Percentiles rank a stretch among this genome's conserved stretches.
phyloP scores from a whole-genome alignment of 257 asterid genomes.

The Linderniella brevidens region DNA sequence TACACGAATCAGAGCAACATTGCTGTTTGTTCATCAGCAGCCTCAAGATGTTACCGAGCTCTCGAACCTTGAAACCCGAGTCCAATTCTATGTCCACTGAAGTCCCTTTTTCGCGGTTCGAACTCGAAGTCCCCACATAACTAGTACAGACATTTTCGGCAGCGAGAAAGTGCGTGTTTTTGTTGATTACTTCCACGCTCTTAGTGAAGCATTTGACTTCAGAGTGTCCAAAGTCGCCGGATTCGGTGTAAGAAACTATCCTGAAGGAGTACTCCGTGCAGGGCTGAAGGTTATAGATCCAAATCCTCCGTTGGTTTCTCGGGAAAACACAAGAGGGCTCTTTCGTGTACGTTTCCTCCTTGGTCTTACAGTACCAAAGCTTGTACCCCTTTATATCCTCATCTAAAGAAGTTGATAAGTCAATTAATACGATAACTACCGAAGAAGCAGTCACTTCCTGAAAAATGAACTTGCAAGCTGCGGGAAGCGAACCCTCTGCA shows the following conservation, averaged over 20 bases:
- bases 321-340: slow-evolving; percentile 70
- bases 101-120: slow-evolving; percentile 22
- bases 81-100: slow-evolving; percentile 43
- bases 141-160: slow-evolving; percentile 28
- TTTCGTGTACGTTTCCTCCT: slow-evolving; percentile 52
- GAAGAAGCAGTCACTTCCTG: slow-evolving; percentile 81
- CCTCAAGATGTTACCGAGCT: slow-evolving; percentile 72
- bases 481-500: slow-evolving; percentile 81
- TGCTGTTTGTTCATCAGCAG: slow-evolving; percentile 69
- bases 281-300: slow-evolving; percentile 75
- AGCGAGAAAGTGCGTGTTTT: slow-evolving; percentile 18
- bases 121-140: slow-evolving; percentile 42
- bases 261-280: slow-evolving; percentile 83
- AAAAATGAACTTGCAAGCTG: slow-evolving; percentile 85
- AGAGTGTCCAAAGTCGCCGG: slow-evolving; percentile 69
- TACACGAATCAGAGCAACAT: slow-evolving; percentile 40
- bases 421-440: slow-evolving; percentile 55
- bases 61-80: slow-evolving; percentile 91
- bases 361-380: slow-evolving; percentile 73
- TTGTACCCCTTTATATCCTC: slow-evolving; percentile 70
- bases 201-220: slow-evolving; percentile 78
- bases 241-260: slow-evolving; percentile 49
- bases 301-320: slow-evolving; percentile 64
- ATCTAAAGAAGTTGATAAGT: slow-evolving; percentile 30
- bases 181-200: slow-evolving; percentile 55